Evolutionary conservation across 176 grass and related monocot species (phyloP).

Genomic region (Avena sativa): DNA sequence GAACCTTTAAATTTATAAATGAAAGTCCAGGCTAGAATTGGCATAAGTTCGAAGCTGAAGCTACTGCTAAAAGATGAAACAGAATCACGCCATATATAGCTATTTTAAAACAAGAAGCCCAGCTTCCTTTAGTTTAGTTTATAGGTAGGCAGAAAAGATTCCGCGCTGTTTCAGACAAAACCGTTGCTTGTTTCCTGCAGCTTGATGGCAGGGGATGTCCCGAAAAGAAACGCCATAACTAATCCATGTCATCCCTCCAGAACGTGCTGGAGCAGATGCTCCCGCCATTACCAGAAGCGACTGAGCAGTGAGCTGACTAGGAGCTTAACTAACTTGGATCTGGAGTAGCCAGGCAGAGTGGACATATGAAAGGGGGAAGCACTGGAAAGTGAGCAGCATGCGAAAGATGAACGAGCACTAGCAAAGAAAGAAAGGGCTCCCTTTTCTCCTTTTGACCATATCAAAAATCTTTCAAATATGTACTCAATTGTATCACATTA

Average conservation of each 20-base stretch:
- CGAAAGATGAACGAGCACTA: slow-evolving; percentile 41
- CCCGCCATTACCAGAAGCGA: neutral
- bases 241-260: neutral
- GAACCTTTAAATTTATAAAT: neutral
- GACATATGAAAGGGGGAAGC: slow-evolving; percentile 5
- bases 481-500: slow-evolving; percentile 7
- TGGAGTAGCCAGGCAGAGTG: neutral
- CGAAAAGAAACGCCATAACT: neutral
- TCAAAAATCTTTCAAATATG: slow-evolving; percentile 29
- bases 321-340: slow-evolving; percentile 9
- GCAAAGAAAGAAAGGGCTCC: neutral
- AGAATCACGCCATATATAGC: neutral
- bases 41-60: neutral
- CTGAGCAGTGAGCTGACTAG: slow-evolving; percentile 14
- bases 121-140: neutral
- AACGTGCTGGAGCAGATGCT: neutral
- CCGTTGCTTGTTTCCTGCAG: neutral
- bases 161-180: neutral
- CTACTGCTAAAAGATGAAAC: neutral
- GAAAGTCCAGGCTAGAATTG: neutral
- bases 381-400: slow-evolving; percentile 16
- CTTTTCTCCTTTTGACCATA: slow-evolving; percentile 34
- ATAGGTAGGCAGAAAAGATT: neutral
- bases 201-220: neutral
- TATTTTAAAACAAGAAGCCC: neutral